Evolutionary conservation across 176 grass and related monocot genomes (phyloP), one percentile per base, ranked within the genome.

Genomic region (Metroxylon sagu): DNA sequence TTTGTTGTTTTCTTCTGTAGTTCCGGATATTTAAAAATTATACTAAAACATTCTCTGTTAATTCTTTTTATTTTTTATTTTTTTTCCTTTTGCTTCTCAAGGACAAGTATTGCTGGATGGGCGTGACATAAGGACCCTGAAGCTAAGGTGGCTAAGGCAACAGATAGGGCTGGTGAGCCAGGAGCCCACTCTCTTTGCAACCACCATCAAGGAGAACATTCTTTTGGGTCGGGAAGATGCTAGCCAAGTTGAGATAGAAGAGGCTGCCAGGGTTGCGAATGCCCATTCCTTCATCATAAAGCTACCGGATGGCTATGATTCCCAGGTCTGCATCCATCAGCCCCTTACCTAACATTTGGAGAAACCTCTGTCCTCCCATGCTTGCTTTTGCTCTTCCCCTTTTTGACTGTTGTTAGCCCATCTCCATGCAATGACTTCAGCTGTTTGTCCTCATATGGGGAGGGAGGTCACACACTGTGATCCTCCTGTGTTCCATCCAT

Each of bases 151-250:
- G 89, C 65, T 95, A 6, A 95, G 89, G 63, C 85, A 95, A 10
- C 89, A 95, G 8, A 89, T 85, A 82, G 85, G 89, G 43, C 65
- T 95, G 68, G 89, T 95, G 54, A 95, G 85, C 69, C 89, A 95
- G 71, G 89, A 95, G 61, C 89, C 89, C 7, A 81, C 81, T 5
- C 81, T 95, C 52, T 95, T 95, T 14, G 81, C 89, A 4, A 95
- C 85, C 18, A 89, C 85, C 16, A 89, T 95, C 53, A 76, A 82
- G 67, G 89, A 95, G n/a, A 95, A 95, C 50, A 82, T 95, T 59
- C 72, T 95, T 3, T 82, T 89, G 31, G 89, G 85, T 56, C 88
- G 88, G 61, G 75, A 85, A 16, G 85, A 89, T 63, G 89, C 89
- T 5, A 77, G 81, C 12, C 79, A 89, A 62, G 78, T 75, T 25